phyloP scores from a whole-genome alignment of 495 filamentous ascomycete genomes.

The Penicillium cinerascens region DNA sequence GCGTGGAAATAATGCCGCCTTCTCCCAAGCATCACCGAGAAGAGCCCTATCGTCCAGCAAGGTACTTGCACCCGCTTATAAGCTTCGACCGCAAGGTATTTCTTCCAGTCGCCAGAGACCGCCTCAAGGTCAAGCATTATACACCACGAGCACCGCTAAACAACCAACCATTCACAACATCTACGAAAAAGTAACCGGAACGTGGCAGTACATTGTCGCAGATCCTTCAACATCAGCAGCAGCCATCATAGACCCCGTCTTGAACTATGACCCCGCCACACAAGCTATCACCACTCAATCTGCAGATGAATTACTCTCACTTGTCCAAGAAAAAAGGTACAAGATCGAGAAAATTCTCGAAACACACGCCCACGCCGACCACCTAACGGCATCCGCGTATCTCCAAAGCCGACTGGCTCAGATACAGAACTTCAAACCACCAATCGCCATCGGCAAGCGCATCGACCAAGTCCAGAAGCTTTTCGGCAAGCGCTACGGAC shows the following conservation, averaged over 20 bases:
- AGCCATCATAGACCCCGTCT: constrained; percentile 57
- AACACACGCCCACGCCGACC: constrained; percentile 61
- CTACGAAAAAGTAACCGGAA: constrained; percentile 46
- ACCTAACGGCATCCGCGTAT: constrained; percentile 56
- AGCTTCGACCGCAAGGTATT: neutral
- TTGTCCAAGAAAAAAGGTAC: constrained; percentile 44
- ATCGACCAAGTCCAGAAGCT: constrained; percentile 49
- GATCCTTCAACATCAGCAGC: constrained; percentile 45
- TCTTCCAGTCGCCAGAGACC: neutral
- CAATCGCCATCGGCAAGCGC: constrained; percentile 54
- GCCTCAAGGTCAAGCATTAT: neutral
- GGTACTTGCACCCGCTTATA: neutral
- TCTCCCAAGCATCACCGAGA: neutral
- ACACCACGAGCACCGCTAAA: constrained; percentile 3
- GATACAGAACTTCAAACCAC: constrained; percentile 17
- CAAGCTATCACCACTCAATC: constrained; percentile 43
- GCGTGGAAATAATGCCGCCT: neutral
- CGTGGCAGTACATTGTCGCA: constrained; percentile 61
- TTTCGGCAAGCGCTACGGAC: constrained; percentile 48
- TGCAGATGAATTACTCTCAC: constrained; percentile 46
- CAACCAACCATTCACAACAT: constrained; percentile 41
- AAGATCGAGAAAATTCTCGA: constrained; percentile 50
- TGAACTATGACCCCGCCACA: constrained; percentile 52
- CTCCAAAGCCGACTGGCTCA: constrained; percentile 43
- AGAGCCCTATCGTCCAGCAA: neutral